phyloP scores from a whole-genome alignment of 352 stramenopile species.

The Pythium folliculosum region DNA sequence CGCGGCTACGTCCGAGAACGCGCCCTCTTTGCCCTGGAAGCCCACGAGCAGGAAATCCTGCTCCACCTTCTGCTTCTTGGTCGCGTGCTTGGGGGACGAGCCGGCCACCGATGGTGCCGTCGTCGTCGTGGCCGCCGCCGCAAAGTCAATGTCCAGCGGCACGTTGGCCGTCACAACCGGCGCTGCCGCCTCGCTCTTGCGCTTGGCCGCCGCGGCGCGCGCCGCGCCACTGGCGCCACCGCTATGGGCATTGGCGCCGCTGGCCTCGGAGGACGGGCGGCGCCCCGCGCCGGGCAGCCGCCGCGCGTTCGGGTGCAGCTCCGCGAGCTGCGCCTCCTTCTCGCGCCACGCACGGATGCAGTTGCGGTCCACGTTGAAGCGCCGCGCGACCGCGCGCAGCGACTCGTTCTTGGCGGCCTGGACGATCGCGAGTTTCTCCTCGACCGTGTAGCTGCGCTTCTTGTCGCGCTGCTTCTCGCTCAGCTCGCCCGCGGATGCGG shows the following conservation, averaged over 20 bases:
- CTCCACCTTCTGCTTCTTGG: conserved; percentile 26
- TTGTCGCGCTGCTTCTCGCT: conserved; percentile 36
- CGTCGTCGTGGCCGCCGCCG: not conserved
- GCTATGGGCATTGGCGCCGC: not conserved
- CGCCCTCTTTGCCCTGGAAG: conserved; percentile 73
- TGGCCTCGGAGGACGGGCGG: conserved; percentile 29
- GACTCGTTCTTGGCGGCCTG: conserved; percentile 54
- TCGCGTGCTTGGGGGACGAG: not conserved
- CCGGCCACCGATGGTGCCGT: too few relatives aligned
- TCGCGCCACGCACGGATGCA: conserved; percentile 70
- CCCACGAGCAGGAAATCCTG: conserved; percentile 59
- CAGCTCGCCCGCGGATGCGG: conserved; percentile 7
- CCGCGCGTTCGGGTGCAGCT: conserved; percentile 54
- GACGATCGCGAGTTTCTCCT: conserved; percentile 71
- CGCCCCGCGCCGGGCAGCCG: conserved; percentile 58
- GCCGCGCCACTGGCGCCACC: not conserved
- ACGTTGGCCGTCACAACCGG: not conserved
- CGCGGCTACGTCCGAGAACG: conserved; percentile 70
- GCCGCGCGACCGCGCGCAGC: conserved; percentile 52
- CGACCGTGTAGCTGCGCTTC: conserved; percentile 78
- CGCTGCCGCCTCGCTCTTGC: conserved; percentile 19
- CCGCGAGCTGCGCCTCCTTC: conserved; percentile 59
- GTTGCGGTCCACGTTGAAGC: conserved; percentile 75
- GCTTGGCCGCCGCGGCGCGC: conserved; percentile 18
- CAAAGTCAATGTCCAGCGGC: conserved; percentile 2